Evolutionary conservation across 306 rosid genomes (phyloP).

Genomic region (Vigna angularis): DNA sequence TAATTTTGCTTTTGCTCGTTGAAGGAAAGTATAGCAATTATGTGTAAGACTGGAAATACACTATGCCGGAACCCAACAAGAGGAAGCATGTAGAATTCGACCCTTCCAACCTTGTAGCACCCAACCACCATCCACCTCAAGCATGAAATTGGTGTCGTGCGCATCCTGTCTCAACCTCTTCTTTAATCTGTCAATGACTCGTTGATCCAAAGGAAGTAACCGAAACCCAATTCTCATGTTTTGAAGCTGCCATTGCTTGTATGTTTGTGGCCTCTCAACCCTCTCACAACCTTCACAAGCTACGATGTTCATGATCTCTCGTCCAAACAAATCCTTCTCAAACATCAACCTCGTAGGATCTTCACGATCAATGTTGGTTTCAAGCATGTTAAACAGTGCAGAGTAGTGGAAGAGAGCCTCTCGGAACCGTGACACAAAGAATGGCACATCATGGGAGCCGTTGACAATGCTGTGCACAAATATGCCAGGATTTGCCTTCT

Average conservation of each 20-base stretch:
- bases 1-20: neutral
- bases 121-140: conserved; percentile 62
- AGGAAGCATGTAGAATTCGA: conserved; percentile 57
- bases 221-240: conserved; percentile 55
- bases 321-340: conserved; percentile 65
- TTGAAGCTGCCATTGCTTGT: conserved; percentile 70
- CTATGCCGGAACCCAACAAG: conserved; percentile 70
- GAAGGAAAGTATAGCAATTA: neutral
- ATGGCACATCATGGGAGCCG: conserved; percentile 65
- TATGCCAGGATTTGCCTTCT: conserved; percentile 61
- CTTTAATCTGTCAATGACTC: conserved; percentile 39
- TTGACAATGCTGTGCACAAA: conserved; percentile 54
- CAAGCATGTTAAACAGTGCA: conserved; percentile 64
- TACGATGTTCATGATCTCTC: conserved; percentile 61
- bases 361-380: conserved; percentile 47
- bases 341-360: conserved; percentile 58
- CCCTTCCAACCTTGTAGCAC: conserved; percentile 85
- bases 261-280: conserved; percentile 69
- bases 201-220: conserved; percentile 53
- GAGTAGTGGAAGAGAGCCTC: conserved; percentile 71
- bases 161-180: conserved; percentile 44
- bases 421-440: conserved; percentile 68
- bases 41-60: neutral
- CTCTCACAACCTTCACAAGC: conserved; percentile 76
- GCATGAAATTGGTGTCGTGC: conserved; percentile 55